Percentiles rank a stretch among this genome's conserved stretches.
Evolutionary conservation across 352 stramenopile genomes (phyloP).

Genomic region (Phytophthora vignae): DNA sequence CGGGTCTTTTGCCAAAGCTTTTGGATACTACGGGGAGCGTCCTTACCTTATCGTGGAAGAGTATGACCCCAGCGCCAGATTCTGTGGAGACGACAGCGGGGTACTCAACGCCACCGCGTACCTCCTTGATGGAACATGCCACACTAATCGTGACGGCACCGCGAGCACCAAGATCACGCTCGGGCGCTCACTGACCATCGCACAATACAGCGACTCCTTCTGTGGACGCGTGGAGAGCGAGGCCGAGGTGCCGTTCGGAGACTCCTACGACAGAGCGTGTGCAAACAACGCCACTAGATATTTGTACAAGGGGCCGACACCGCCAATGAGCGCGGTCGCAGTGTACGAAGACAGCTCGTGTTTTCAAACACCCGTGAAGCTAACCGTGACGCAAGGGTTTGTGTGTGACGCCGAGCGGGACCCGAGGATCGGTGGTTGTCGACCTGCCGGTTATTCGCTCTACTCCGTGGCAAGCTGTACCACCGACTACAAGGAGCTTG

Average conservation of each 20-base stretch:
- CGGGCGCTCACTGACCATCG: neutral
- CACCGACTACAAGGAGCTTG: neutral
- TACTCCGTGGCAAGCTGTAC: neutral
- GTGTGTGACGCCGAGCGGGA: neutral
- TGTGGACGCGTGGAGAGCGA: neutral
- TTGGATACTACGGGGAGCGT: too few species aligned
- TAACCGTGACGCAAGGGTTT: neutral
- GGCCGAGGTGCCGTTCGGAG: neutral
- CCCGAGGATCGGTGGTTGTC: neutral
- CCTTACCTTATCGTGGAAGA: too few species aligned
- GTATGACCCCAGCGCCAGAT: too few species aligned
- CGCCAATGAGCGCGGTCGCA: neutral
- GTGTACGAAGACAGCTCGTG: neutral
- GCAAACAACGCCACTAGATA: neutral
- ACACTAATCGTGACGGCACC: neutral
- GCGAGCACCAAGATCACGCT: neutral
- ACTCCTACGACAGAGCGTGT: neutral
- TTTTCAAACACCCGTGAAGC: neutral
- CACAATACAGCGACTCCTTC: neutral
- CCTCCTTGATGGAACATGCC: neutral
- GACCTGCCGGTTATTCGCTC: neutral
- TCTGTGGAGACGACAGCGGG: too few species aligned
- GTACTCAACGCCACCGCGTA: neutral
- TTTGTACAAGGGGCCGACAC: neutral
- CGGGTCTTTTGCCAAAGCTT: too few species aligned